Evolutionary conservation across 257 asterid species (phyloP).

Genomic region (Asclepias syriaca): DNA sequence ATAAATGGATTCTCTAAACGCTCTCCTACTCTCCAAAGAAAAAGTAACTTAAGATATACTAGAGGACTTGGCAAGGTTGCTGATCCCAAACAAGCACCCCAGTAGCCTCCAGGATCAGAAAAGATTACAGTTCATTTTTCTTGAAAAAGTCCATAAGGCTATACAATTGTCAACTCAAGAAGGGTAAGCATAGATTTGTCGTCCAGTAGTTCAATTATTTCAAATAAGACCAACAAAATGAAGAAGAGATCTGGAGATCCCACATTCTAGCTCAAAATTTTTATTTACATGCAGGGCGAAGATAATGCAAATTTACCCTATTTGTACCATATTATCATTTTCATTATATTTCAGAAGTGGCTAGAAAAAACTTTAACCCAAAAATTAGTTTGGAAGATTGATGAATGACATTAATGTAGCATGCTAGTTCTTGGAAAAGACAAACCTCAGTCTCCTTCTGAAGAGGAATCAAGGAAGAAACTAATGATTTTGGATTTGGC

Average conservation of each 20-base stretch:
- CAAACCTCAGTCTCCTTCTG: conserved; percentile 86
- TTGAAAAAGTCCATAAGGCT: background rate
- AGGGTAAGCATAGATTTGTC: background rate
- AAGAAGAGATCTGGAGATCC: background rate
- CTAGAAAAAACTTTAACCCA: background rate
- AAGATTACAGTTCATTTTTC: background rate
- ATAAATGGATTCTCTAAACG: background rate
- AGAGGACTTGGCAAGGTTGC: background rate
- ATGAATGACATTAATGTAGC: background rate
- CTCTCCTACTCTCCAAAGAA: background rate
- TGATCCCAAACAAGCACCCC: background rate
- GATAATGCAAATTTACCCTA: background rate
- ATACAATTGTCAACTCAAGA: background rate
- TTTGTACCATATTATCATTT: background rate
- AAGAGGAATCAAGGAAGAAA: conserved; percentile 57
- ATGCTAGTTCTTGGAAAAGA: background rate
- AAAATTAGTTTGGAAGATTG: background rate
- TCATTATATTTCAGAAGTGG: background rate
- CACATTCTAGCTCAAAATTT: background rate
- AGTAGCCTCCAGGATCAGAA: background rate
- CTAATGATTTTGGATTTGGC: conserved; percentile 73
- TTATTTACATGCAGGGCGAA: background rate
- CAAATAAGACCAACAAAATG: background rate
- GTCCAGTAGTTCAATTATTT: background rate
- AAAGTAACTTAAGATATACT: background rate